These are phyloP conservation scores for Coleophoma eucalyptorum DNA, from an alignment of 2,329 filamentous ascomycete genomes.

Conservation along the genomic window DNA sequence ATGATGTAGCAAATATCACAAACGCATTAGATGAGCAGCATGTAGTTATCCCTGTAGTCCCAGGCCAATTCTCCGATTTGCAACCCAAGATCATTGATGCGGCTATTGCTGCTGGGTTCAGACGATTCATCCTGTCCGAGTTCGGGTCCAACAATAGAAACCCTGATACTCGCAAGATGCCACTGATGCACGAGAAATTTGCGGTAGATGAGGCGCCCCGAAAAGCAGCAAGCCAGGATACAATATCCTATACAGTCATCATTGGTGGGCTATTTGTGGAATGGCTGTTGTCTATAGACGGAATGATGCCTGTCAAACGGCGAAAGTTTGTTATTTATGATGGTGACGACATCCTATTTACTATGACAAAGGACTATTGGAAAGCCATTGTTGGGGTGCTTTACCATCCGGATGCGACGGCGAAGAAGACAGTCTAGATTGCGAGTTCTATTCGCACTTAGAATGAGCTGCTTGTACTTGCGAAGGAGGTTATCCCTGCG, in stretches of 20 bases:
- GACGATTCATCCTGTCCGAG: background rate
- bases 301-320: background rate
- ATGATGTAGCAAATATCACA: background rate
- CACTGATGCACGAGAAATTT: background rate
- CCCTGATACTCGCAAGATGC: background rate
- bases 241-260: background rate
- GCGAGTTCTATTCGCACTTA: background rate
- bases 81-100: background rate
- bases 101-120: background rate
- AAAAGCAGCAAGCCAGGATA: background rate
- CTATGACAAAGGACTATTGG: background rate
- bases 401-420: background rate
- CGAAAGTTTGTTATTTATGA: background rate
- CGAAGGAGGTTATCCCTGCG: background rate
- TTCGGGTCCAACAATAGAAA: background rate
- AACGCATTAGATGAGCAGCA: background rate
- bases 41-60: background rate
- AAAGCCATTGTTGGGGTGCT: background rate
- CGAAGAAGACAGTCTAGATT: background rate
- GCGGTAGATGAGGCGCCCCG: background rate
- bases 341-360: background rate
- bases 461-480: background rate
- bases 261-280: background rate
- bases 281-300: background rate
- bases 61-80: background rate